These are phyloP conservation scores for Paragyromitra xinjiangensis DNA, from an alignment of 495 filamentous ascomycete genomes.

Conservation along the genomic window DNA sequence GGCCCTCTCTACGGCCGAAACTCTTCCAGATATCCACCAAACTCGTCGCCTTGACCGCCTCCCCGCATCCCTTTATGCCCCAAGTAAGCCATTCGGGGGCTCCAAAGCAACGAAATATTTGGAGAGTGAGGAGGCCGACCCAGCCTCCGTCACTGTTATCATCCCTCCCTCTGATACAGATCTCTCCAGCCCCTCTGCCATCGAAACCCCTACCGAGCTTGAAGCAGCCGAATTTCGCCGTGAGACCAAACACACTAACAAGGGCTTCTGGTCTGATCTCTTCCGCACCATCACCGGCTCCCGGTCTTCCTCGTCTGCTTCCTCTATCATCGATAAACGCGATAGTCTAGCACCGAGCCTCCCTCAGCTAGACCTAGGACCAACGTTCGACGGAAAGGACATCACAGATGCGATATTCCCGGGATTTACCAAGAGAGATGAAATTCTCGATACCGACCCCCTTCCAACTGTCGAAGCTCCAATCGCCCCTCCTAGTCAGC, in stretches of 20 bases:
- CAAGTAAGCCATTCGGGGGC: not conserved
- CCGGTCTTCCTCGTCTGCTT: not conserved
- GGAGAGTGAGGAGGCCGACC: not conserved
- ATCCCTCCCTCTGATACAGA: not conserved
- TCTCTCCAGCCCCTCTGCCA: not conserved
- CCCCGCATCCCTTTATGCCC: not conserved
- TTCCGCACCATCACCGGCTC: not conserved
- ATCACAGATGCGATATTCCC: constrained; percentile 1
- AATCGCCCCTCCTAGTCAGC: not conserved
- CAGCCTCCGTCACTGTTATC: not conserved
- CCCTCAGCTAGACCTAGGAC: not conserved
- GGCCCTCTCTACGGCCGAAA: not conserved
- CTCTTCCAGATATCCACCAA: not conserved
- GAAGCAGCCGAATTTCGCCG: not conserved
- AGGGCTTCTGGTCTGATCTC: not conserved
- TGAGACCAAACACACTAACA: not conserved
- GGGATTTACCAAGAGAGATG: not conserved
- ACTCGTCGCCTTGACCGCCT: not conserved
- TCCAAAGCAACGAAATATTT: not conserved
- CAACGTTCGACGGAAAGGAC: not conserved
- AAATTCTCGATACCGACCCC: not conserved
- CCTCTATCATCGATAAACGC: not conserved
- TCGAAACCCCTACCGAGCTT: not conserved
- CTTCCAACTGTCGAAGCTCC: not conserved
- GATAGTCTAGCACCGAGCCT: not conserved